Evolutionary conservation across 371 early-diverging fungal species (phyloP), one percentile per base, ranked within the genome.

Genomic region (Actinomucor elegans): DNA sequence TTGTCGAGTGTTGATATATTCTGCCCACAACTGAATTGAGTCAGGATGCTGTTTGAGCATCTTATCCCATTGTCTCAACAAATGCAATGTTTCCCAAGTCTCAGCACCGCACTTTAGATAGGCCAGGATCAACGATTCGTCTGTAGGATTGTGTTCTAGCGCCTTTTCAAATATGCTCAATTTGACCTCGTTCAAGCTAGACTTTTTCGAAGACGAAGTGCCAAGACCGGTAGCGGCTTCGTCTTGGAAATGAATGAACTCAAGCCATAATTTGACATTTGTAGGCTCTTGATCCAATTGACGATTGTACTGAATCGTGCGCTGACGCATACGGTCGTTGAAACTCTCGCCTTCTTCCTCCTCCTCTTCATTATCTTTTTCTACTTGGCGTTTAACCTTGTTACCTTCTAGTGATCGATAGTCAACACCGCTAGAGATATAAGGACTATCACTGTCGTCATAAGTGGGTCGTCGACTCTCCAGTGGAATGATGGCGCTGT

Each of bases 121-220:
- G 6, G 69, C 80, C 6, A 74, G 50, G 23, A 85, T 42, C 3
- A 93, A 66, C 4, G 67, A 55, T 41, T 86, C 83, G 54, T 79
- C 61, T 3, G 64, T 61, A 0, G 90, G 89, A n/a, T 89, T 78
- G 20, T 73, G 49, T 18, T 77, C 63, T 15, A 91, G 33, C 0
- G 92, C 92, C 48, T 84, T 84, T 59, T 91, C 89, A 59, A 80
- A 87, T 5, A 92, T 90, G 18, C 87, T 79, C 21, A 92, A 55
- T 49, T 89, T 89, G 51, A 89, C 83, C 43, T 89, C 90, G 20
- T 64, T 69, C 17, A 82, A 48, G 34, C 82, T 75, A 14, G 81
- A 72, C 0, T 77, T 74, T 20, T 64, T 69, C 2, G 38, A 21
- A 26, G 27, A 23, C 9, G 59, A 64, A 0, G 60, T 50, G 24